phyloP scores from a whole-genome alignment of 805 yeast genomes.

The Wickerhamomyces xylosicus region DNA sequence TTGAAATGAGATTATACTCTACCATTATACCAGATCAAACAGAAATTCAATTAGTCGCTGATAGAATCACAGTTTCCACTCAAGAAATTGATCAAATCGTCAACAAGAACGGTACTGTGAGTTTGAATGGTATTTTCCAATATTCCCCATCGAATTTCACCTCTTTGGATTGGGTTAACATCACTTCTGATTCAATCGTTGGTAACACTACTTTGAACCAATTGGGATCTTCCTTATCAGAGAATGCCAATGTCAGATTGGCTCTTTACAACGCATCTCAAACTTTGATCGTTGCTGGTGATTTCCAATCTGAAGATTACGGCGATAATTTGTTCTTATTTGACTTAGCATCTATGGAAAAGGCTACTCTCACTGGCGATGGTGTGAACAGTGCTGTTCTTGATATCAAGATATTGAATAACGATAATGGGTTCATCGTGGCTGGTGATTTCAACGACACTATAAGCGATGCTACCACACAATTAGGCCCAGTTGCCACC shows the following conservation, averaged over 20 bases:
- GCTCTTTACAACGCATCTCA: slow-evolving; percentile 18
- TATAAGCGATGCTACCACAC: slow-evolving; percentile 20
- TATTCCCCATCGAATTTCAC: slow-evolving; percentile 65
- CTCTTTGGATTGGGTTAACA: slow-evolving; percentile 18
- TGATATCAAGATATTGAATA: slow-evolving; percentile 18
- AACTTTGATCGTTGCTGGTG: slow-evolving; percentile 40
- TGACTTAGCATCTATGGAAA: slow-evolving; percentile 16
- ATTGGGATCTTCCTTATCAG: slow-evolving; percentile 23
- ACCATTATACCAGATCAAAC: slow-evolving; percentile 19
- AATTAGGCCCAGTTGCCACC: slow-evolving; percentile 25
- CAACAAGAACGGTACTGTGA: slow-evolving; percentile 24
- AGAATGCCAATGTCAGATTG: slow-evolving; percentile 30
- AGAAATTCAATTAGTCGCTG: slow-evolving; percentile 57
- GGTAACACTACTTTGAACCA: slow-evolving; percentile 37
- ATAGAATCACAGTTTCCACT: slow-evolving; percentile 44
- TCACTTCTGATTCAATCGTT: slow-evolving; percentile 19
- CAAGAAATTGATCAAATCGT: slow-evolving; percentile 32
- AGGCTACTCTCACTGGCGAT: slow-evolving; percentile 19
- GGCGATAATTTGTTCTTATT: slow-evolving; percentile 30
- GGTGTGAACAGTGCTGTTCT: slow-evolving; percentile 31
- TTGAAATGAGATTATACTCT: slow-evolving; percentile 30
- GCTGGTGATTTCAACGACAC: slow-evolving; percentile 37
- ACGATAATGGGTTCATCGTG: slow-evolving; percentile 27
- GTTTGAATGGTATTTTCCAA: slow-evolving; percentile 74
- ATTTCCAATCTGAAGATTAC: slow-evolving; percentile 23